Conservation (phyloP, 768 basidiomycete species). For the Epithele typhae region DNA sequence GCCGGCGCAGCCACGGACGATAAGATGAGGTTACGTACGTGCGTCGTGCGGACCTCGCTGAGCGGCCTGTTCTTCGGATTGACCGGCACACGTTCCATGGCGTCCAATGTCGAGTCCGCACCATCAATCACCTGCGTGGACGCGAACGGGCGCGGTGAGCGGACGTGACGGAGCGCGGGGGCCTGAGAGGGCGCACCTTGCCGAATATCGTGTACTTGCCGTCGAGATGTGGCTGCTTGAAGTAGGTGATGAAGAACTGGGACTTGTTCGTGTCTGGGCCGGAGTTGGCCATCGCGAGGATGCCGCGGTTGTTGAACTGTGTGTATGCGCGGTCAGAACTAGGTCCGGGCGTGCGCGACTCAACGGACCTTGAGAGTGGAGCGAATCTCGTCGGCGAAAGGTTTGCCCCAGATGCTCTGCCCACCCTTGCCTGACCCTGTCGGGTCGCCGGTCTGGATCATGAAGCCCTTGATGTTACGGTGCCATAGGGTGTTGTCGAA, state of each 20-base stretch:
- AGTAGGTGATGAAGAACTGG: constrained; percentile 86
- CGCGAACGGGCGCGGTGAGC: not conserved
- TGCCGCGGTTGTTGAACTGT: constrained; percentile 91
- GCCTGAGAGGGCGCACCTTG: constrained; percentile 35
- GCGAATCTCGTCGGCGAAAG: constrained; percentile 89
- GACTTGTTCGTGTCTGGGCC: constrained; percentile 92
- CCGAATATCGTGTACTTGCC: constrained; percentile 94
- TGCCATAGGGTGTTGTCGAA: constrained; percentile 88
- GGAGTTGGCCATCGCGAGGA: constrained; percentile 98
- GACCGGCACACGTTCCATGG: constrained; percentile 91
- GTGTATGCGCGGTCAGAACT: too few species aligned
- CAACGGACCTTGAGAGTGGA: constrained; percentile 82
- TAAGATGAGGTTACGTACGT: constrained; percentile 66
- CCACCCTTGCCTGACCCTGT: constrained; percentile 92
- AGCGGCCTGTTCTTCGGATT: constrained; percentile 87
- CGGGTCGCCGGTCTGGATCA: constrained; percentile 92
- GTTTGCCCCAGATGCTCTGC: constrained; percentile 92
- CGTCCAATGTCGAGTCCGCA: constrained; percentile 86
- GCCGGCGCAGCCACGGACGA: too few species aligned
- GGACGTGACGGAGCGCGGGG: not conserved
- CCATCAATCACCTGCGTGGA: constrained; percentile 81
- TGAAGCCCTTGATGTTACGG: constrained; percentile 94
- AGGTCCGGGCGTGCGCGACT: not conserved
- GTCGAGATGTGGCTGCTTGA: constrained; percentile 92
- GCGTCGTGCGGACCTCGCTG: constrained; percentile 75